A percentile compares a stretch with the other conserved stretches of the same genome.
Conservation (phyloP, 2,329 filamentous ascomycete genomes). For the Pseudocercospora crystallina region DNA sequence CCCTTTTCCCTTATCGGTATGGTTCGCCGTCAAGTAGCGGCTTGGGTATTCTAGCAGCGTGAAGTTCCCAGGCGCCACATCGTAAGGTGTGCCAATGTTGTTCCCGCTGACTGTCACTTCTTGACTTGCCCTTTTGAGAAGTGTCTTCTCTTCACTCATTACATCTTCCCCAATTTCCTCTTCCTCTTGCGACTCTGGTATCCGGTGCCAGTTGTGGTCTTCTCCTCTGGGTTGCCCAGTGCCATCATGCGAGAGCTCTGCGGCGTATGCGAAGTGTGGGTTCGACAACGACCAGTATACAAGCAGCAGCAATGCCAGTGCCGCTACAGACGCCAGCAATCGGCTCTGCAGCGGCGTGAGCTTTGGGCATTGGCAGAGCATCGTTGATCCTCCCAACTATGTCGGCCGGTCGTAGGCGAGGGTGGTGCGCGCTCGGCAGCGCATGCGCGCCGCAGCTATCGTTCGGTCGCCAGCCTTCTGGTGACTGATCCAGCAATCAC, state of each 20-base stretch:
- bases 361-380: constrained; percentile 46
- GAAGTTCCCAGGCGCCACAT: constrained; percentile 60
- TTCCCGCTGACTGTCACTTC: constrained; percentile 48
- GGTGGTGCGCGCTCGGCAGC: constrained; percentile 13
- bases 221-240: constrained; percentile 39
- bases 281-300: constrained; percentile 62
- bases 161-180: constrained; percentile 30
- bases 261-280: constrained; percentile 61
- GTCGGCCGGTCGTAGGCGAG: background rate
- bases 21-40: constrained; percentile 51
- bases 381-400: constrained; percentile 6
- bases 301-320: constrained; percentile 59
- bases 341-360: constrained; percentile 71
- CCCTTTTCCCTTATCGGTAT: constrained; percentile 29
- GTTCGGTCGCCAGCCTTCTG: constrained; percentile 14
- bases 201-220: constrained; percentile 50
- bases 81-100: constrained; percentile 57
- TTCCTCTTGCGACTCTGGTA: constrained; percentile 38
- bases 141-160: constrained; percentile 29
- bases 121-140: constrained; percentile 34
- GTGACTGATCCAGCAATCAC: no score
- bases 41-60: constrained; percentile 65
- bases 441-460: constrained; percentile 20
- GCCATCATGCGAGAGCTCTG: constrained; percentile 47
- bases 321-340: constrained; percentile 65